Conservation (phyloP, 768 basidiomycete species). For the Scleroderma bovista region DNA sequence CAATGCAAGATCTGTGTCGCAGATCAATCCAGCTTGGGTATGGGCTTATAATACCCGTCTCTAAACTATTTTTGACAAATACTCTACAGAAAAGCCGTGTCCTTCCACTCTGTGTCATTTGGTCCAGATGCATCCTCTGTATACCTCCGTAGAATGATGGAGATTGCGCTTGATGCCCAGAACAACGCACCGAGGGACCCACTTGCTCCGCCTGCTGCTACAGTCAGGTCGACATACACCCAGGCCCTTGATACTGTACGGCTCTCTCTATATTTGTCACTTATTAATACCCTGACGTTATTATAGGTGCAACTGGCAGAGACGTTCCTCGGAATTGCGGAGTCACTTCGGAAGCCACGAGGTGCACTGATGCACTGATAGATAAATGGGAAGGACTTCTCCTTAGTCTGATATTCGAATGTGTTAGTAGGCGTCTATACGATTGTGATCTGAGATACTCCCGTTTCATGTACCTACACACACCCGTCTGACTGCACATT, state of each 20-base stretch:
- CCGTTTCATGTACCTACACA: no score
- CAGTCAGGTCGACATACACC: conserved; percentile 37
- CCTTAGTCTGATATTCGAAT: neutral
- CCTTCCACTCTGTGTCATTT: conserved; percentile 48
- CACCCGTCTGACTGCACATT: no score
- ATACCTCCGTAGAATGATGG: conserved; percentile 38
- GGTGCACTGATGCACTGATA: conserved; percentile 34
- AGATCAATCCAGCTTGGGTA: conserved; percentile 37
- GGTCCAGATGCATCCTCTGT: conserved; percentile 23
- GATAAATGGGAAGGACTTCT: neutral
- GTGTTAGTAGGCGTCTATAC: neutral
- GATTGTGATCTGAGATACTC: no score
- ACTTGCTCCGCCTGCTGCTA: conserved; percentile 20
- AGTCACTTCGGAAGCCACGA: neutral
- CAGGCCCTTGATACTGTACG: conserved; percentile 44
- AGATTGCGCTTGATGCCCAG: conserved; percentile 42
- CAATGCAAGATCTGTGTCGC: conserved; percentile 32
- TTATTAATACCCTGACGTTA: neutral
- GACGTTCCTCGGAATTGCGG: conserved; percentile 18
- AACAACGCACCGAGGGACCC: conserved; percentile 34
- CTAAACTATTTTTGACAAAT: neutral
- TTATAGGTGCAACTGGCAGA: conserved; percentile 43
- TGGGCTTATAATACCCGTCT: neutral
- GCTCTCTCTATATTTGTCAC: neutral
- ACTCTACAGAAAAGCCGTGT: conserved; percentile 40